A percentile compares a stretch with the other conserved stretches of the same genome.
These are phyloP conservation scores for Candida xyloterini DNA, from an alignment of 805 yeast genomes.

Conservation along the genomic window DNA sequence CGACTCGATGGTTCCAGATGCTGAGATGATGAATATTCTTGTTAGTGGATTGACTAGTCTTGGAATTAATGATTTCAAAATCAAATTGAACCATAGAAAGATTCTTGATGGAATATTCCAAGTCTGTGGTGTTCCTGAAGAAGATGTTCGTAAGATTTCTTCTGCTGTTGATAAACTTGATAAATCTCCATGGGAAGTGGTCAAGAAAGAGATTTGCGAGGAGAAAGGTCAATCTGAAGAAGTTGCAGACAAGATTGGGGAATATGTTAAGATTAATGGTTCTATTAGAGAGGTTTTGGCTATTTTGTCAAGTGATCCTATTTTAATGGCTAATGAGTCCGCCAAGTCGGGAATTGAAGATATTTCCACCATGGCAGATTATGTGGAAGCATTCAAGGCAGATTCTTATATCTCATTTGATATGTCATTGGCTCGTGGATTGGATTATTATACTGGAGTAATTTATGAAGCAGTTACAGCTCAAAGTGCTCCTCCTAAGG, in stretches of 20 bases:
- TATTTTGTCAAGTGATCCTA: constrained; percentile 53
- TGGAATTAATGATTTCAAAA: constrained; percentile 85
- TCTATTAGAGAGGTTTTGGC: constrained; percentile 59
- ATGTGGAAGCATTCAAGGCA: constrained; percentile 80
- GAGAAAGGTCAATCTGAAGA: constrained; percentile 90
- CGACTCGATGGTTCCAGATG: constrained; percentile 95
- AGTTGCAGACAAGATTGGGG: constrained; percentile 91
- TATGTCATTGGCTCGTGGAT: constrained; percentile 93
- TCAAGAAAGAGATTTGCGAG: constrained; percentile 83
- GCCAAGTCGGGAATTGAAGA: constrained; percentile 83
- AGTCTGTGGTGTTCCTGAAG: constrained; percentile 91
- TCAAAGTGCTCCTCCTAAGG: constrained; percentile 92
- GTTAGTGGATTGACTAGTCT: constrained; percentile 82
- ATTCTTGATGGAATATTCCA: constrained; percentile 93
- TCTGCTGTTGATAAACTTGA: constrained; percentile 97
- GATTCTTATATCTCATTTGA: constrained; percentile 73
- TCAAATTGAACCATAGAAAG: constrained; percentile 93
- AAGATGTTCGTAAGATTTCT: constrained; percentile 89
- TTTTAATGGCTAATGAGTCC: constrained; percentile 58
- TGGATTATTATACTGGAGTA: constrained; percentile 95
- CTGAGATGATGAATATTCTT: constrained; percentile 77
- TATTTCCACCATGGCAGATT: constrained; percentile 69
- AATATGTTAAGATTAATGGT: constrained; percentile 84
- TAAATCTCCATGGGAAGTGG: constrained; percentile 93
- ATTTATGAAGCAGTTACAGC: constrained; percentile 95